Evolutionary conservation across 345 rosid genomes (phyloP).

Genomic region (Angophora floribunda): DNA sequence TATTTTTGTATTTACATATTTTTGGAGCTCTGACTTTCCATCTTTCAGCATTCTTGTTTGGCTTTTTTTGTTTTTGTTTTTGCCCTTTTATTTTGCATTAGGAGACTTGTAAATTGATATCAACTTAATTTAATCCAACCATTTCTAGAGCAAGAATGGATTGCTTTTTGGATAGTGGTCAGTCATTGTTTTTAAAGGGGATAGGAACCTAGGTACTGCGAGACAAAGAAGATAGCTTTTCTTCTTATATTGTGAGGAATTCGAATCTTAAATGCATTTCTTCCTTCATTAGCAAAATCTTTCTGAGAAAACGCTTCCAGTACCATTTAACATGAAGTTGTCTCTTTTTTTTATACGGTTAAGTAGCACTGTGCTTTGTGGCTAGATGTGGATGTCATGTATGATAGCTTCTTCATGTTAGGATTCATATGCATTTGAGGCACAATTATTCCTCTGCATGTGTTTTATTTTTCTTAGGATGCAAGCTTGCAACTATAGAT

Average conservation of each 20-base stretch:
- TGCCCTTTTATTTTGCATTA: background rate
- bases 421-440: background rate
- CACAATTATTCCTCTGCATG: background rate
- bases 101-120: background rate
- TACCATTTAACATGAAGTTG: background rate
- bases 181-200: background rate
- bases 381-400: background rate
- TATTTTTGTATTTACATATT: background rate
- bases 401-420: background rate
- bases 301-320: background rate
- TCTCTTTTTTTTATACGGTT: background rate
- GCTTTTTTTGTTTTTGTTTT: background rate
- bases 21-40: background rate
- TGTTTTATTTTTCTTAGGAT: background rate
- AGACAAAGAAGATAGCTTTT: background rate
- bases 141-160: background rate
- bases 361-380: background rate
- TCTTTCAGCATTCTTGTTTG: background rate
- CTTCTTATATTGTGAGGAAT: background rate
- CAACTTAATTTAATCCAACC: background rate
- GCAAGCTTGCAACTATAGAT: background rate
- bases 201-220: background rate
- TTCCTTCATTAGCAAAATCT: background rate
- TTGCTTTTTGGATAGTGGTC: background rate
- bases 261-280: background rate